Evolutionary conservation across 805 yeast species (phyloP), one percentile per base, ranked within the genome.

Genomic region (Metschnikowia kofuensis): DNA sequence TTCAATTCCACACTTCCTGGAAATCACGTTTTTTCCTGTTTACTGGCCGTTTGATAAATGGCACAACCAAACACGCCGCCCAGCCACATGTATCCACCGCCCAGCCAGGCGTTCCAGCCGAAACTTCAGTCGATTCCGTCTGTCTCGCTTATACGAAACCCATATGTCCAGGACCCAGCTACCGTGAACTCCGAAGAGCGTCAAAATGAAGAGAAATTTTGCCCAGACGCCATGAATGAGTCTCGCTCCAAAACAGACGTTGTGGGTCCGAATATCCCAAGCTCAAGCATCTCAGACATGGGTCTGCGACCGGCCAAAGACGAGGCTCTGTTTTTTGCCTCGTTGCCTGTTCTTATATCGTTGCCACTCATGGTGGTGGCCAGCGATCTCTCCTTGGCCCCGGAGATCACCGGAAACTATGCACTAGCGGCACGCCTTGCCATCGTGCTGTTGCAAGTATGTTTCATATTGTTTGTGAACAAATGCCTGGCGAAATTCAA

Each of bases 281-380:
- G 21, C 21, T 4, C 21, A 21, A 21, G 21, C 21, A 2, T 21
- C 21, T 4, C 21, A 21, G 21, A 21, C 21, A 21, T 21, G 4
- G 21, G 21, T 21, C 21, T 21, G 21, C 21, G 34, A 11, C 35
- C 43, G 12, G 29, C 21, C 16, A 16, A 32, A n/a, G 41, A 35
- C n/a, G 36, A 39, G 10, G 31, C 46, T 16, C 56, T 36, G 40
- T 44, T 46, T 44, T 9, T 45, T n/a, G 38, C 62, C n/a, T 60
- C 72, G 4, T 53, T 69, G 31, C 75, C 75, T 1, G 63, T 67
- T 27, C 54, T 70, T 29, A 61, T 65, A 40, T 64, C 73, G 6
- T 57, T 67, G 30, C 70, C 72, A 10, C 55, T 67, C 37, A 48
- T 66, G 41, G 57, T 68, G 28, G 45, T 68, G 36, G 59, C 70